phyloP scores from a whole-genome alignment of 208 protist genomes.

The Tritrichomonas foetus region DNA sequence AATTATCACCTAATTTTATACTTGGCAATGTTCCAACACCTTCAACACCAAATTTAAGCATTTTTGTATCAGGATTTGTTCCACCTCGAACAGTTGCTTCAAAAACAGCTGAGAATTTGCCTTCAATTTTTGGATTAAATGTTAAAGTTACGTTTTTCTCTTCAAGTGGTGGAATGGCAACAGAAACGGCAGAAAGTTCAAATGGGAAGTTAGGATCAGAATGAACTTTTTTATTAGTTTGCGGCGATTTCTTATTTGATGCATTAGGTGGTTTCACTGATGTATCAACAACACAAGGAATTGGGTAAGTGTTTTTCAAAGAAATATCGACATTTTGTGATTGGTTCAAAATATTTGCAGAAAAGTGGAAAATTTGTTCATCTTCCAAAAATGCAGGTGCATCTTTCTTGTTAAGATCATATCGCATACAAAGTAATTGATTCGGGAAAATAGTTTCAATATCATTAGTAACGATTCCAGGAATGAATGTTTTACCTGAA shows the following conservation, averaged over 20 bases:
- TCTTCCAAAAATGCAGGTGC: background rate
- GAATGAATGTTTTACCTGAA: background rate
- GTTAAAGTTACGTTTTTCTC: background rate
- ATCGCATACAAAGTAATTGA: background rate
- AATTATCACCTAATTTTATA: background rate
- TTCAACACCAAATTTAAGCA: background rate
- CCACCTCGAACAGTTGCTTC: background rate
- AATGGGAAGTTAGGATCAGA: background rate
- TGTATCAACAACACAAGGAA: background rate
- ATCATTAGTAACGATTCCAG: background rate
- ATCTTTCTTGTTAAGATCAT: background rate
- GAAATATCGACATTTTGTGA: background rate
- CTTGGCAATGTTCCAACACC: background rate
- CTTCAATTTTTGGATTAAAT: background rate
- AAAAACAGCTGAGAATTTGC: background rate
- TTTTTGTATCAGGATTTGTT: background rate
- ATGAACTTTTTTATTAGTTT: background rate
- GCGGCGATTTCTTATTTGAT: background rate
- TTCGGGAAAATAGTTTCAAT: background rate
- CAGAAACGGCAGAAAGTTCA: background rate
- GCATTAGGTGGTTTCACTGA: background rate
- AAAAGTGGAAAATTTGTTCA: background rate
- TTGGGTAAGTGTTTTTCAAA: background rate
- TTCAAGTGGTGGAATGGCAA: background rate
- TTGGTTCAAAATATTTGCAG: background rate